These are phyloP conservation scores for Hanseniaspora sp. DNA, from an alignment of 1,139 yeast species.

Conservation along the genomic window DNA sequence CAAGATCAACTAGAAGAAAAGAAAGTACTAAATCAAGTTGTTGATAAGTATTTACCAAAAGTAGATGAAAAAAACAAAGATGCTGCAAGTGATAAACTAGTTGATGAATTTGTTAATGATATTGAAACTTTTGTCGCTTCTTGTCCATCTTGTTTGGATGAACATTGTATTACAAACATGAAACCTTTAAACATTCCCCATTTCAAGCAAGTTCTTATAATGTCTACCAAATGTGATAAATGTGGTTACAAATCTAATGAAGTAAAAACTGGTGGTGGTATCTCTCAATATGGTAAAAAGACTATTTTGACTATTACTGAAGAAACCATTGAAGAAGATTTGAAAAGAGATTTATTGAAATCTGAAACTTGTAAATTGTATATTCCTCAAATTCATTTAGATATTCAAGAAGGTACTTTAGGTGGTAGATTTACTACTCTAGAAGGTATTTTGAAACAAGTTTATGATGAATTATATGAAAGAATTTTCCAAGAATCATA, in stretches of 20 bases:
- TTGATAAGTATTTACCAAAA: slow-evolving; percentile 22
- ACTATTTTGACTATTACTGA: slow-evolving; percentile 71
- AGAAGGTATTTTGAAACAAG: slow-evolving; percentile 86
- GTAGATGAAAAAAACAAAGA: slow-evolving; percentile 23
- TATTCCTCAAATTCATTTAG: slow-evolving; percentile 81
- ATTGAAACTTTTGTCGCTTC: slow-evolving; percentile 89
- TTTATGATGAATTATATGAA: slow-evolving; percentile 73
- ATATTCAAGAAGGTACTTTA: slow-evolving; percentile 88
- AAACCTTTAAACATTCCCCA: slow-evolving; percentile 94
- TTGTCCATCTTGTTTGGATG: slow-evolving; percentile 71
- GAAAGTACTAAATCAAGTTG: slow-evolving; percentile 15
- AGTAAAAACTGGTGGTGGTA: slow-evolving; percentile 96
- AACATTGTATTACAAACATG: slow-evolving; percentile 86
- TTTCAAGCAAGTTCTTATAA: slow-evolving; percentile 90
- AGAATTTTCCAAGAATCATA: slow-evolving; percentile 79
- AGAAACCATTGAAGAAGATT: slow-evolving; percentile 53
- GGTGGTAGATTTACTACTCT: slow-evolving; percentile 97
- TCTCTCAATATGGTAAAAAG: slow-evolving; percentile 74
- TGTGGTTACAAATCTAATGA: slow-evolving; percentile 97
- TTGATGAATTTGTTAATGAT: slow-evolving; percentile 75
- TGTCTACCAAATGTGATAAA: slow-evolving; percentile 85
- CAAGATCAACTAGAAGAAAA: slow-evolving; percentile 55
- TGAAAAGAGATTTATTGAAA: slow-evolving; percentile 87
- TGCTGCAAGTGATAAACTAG: slow-evolving; percentile 50
- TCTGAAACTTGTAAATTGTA: slow-evolving; percentile 82